phyloP scores from a whole-genome alignment of 2,329 filamentous ascomycete genomes.

The Fonsecaea pedrosoi region DNA sequence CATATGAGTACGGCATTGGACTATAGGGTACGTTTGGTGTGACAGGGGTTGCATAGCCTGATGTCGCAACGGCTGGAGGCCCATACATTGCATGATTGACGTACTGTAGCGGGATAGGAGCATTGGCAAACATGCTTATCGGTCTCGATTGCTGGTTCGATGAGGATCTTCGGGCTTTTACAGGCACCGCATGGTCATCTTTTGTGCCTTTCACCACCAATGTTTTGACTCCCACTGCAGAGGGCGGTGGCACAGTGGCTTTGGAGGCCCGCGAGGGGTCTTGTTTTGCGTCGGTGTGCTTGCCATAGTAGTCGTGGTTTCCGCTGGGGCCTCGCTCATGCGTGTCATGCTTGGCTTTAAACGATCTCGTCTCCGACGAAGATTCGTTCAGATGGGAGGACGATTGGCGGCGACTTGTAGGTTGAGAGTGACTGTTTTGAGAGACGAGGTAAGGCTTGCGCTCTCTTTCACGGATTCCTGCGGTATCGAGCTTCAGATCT shows the following conservation, averaged over 20 bases:
- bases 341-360: constrained; percentile 26
- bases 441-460: constrained; percentile 32
- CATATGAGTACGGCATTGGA: constrained; percentile 25
- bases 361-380: constrained; percentile 16
- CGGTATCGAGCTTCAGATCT: constrained; percentile 48
- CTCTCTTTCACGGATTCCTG: constrained; percentile 40
- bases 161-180: constrained; percentile 21
- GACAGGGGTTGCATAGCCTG: constrained; percentile 25
- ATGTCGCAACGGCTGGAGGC: constrained; percentile 18
- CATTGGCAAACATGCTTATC: constrained; percentile 24
- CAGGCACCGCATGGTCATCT: constrained; percentile 27
- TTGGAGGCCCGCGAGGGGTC: constrained; percentile 18
- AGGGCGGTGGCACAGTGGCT: constrained; percentile 24
- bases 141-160: constrained; percentile 25
- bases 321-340: constrained; percentile 46
- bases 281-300: constrained; percentile 41
- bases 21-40: constrained; percentile 28
- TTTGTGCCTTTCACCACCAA: constrained; percentile 17
- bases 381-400: constrained; percentile 26
- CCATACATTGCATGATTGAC: constrained; percentile 25
- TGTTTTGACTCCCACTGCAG: constrained; percentile 25
- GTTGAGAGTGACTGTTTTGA: constrained; percentile 16
- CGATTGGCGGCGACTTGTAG: constrained; percentile 26
- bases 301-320: constrained; percentile 47
- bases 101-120: constrained; percentile 20